Evolutionary conservation across 176 grass and related monocot genomes (phyloP).

Genomic region (Hsuehochloa calcarea): DNA sequence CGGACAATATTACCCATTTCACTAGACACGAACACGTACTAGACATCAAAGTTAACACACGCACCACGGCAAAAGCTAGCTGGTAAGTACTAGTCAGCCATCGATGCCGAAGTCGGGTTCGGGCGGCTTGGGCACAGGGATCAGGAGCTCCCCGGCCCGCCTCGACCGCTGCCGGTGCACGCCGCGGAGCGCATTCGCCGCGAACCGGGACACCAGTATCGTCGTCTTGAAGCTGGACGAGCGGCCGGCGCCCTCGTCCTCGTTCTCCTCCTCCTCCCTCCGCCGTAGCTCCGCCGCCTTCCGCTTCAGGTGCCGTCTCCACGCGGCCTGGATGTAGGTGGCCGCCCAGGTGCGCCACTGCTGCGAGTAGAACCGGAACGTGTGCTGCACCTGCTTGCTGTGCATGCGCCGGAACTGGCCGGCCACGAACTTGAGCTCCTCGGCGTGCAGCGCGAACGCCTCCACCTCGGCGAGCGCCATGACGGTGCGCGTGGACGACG

Average conservation of each 20-base stretch:
- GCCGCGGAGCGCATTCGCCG: constrained; percentile 47
- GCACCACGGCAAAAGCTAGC: too few relatives aligned
- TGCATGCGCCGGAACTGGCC: constrained; percentile 67
- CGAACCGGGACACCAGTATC: constrained; percentile 58
- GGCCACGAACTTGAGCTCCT: constrained; percentile 75
- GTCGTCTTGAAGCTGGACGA: constrained; percentile 48
- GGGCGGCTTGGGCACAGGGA: constrained; percentile 53
- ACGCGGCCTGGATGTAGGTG: constrained; percentile 63
- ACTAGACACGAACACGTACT: too few relatives aligned
- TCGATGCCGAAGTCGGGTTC: constrained; percentile 54
- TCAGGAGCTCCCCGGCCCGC: constrained; percentile 33
- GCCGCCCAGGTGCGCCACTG: constrained; percentile 75
- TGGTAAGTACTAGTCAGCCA: background rate
- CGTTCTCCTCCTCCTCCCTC: constrained; percentile 28
- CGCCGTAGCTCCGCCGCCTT: constrained; percentile 45
- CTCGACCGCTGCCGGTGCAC: constrained; percentile 43
- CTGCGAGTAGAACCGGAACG: constrained; percentile 77
- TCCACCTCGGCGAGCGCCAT: constrained; percentile 67
- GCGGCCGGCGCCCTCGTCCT: background rate
- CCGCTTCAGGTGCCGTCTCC: constrained; percentile 54
- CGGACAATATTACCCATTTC: too few relatives aligned
- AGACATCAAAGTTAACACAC: too few relatives aligned
- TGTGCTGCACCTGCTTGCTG: constrained; percentile 76
- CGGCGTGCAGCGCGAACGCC: constrained; percentile 56
- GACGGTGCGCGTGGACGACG: constrained; percentile 66